A percentile compares a stretch with the other conserved stretches of the same genome.
Evolutionary conservation across 2,329 filamentous ascomycete genomes (phyloP).

Genomic region (Curvularia eragrostidis): DNA sequence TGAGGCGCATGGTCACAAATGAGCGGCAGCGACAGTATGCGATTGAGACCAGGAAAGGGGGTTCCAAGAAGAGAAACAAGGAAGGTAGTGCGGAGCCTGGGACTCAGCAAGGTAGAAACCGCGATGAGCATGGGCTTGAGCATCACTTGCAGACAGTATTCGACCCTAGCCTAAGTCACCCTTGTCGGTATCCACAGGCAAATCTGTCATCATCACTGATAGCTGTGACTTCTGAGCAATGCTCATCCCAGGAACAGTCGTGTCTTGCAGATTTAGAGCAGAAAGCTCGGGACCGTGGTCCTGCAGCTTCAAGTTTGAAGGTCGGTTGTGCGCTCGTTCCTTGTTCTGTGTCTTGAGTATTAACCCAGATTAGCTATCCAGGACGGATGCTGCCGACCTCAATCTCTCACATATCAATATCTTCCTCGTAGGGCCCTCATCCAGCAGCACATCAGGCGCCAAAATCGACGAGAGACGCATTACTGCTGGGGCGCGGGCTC

Average conservation of each 20-base stretch:
- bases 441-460: slow-evolving; percentile 63
- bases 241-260: background rate
- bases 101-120: slow-evolving; percentile 13
- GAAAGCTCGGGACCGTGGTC: background rate
- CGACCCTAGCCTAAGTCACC: slow-evolving; percentile 15
- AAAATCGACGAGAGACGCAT: slow-evolving; percentile 37
- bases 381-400: slow-evolving; percentile 11
- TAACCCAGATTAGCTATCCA: slow-evolving; percentile 17
- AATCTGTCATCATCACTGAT: slow-evolving; percentile 5
- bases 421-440: slow-evolving; percentile 62
- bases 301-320: background rate
- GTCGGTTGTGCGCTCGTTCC: background rate
- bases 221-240: background rate
- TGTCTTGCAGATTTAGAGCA: background rate
- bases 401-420: slow-evolving; percentile 59
- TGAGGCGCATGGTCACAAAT: slow-evolving; percentile 66
- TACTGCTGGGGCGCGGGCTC: slow-evolving; percentile 16
- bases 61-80: slow-evolving; percentile 45
- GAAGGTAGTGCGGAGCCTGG: slow-evolving; percentile 31
- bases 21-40: slow-evolving; percentile 65
- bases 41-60: slow-evolving; percentile 61
- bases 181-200: slow-evolving; percentile 4
- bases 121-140: slow-evolving; percentile 13
- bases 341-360: background rate
- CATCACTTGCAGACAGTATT: slow-evolving; percentile 21